These are phyloP conservation scores for Debaryomyces psychrophilus DNA, from an alignment of 1,139 yeast genomes.

Conservation along the genomic window DNA sequence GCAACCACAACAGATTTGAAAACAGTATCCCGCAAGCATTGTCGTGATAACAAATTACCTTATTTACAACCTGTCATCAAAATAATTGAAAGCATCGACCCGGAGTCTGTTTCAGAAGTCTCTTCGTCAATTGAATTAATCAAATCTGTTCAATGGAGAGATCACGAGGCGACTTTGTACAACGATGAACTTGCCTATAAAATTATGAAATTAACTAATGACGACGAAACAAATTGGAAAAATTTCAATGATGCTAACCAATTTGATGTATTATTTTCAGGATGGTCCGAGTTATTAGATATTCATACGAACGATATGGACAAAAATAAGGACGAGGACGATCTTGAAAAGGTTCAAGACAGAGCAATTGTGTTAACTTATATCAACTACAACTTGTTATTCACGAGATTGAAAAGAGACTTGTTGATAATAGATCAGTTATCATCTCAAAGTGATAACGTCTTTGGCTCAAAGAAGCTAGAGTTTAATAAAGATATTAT, in stretches of 20 bases:
- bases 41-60: slow-evolving; percentile 36
- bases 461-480: slow-evolving; percentile 22
- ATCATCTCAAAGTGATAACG: slow-evolving; percentile 7
- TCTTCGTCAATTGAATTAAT: slow-evolving; percentile 32
- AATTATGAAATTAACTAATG: slow-evolving; percentile 47
- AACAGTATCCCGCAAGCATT: slow-evolving; percentile 49
- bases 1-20: slow-evolving; percentile 46
- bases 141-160: slow-evolving; percentile 64
- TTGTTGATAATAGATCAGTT: slow-evolving; percentile 47
- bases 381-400: slow-evolving; percentile 66
- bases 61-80: slow-evolving; percentile 41
- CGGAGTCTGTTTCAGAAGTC: slow-evolving; percentile 43
- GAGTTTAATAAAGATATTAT: slow-evolving; percentile 47
- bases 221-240: slow-evolving; percentile 28
- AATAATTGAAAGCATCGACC: slow-evolving; percentile 44
- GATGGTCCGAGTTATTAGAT: slow-evolving; percentile 44
- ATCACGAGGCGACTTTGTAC: slow-evolving; percentile 65
- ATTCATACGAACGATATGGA: slow-evolving; percentile 55
- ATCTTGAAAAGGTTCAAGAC: slow-evolving; percentile 62
- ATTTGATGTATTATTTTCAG: slow-evolving; percentile 37
- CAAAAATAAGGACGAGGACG: slow-evolving; percentile 47
- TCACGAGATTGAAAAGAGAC: slow-evolving; percentile 76
- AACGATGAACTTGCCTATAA: slow-evolving; percentile 75
- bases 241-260: slow-evolving; percentile 27
- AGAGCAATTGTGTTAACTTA: slow-evolving; percentile 76